Evolutionary conservation across 2,329 filamentous ascomycete species (phyloP).

Genomic region (Fusarium sp.): DNA sequence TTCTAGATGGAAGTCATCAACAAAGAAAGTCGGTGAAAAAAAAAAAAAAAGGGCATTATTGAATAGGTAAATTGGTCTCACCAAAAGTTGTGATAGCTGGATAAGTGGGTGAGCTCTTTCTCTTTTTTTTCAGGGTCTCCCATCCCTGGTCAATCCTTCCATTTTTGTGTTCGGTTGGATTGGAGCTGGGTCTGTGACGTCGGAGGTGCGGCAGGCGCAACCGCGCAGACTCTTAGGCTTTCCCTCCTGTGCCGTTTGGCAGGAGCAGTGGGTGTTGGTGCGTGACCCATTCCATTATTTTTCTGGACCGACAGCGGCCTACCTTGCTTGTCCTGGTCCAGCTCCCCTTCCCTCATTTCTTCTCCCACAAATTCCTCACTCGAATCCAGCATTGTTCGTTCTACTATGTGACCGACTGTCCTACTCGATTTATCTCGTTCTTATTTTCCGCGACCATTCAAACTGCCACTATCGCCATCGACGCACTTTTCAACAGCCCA

Average conservation of each 20-base stretch:
- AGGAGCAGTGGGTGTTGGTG: slow-evolving; percentile 8
- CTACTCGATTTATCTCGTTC: slow-evolving; percentile 8
- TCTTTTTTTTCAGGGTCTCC: slow-evolving; percentile 3
- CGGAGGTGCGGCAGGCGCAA: slow-evolving; percentile 12
- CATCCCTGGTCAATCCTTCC: background rate
- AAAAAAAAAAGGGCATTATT: background rate
- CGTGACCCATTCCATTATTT: slow-evolving; percentile 8
- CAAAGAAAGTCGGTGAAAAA: background rate
- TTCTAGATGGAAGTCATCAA: background rate
- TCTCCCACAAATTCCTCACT: slow-evolving; percentile 26
- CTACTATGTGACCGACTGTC: slow-evolving; percentile 38
- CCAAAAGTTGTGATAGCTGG: background rate
- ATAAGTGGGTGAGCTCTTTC: background rate
- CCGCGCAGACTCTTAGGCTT: background rate
- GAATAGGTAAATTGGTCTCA: background rate
- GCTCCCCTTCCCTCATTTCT: slow-evolving; percentile 33
- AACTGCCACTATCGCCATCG: background rate
- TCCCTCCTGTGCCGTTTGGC: background rate
- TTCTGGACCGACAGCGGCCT: slow-evolving; percentile 40
- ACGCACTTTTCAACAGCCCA: slow-evolving; percentile 8
- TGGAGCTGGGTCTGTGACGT: slow-evolving; percentile 34
- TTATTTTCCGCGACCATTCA: slow-evolving; percentile 5
- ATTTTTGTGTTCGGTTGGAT: background rate
- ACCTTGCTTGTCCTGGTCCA: slow-evolving; percentile 2
- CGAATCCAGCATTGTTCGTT: slow-evolving; percentile 3